Conservation (phyloP, 257 asterid genomes). For the Solanum gracilifrons region DNA sequence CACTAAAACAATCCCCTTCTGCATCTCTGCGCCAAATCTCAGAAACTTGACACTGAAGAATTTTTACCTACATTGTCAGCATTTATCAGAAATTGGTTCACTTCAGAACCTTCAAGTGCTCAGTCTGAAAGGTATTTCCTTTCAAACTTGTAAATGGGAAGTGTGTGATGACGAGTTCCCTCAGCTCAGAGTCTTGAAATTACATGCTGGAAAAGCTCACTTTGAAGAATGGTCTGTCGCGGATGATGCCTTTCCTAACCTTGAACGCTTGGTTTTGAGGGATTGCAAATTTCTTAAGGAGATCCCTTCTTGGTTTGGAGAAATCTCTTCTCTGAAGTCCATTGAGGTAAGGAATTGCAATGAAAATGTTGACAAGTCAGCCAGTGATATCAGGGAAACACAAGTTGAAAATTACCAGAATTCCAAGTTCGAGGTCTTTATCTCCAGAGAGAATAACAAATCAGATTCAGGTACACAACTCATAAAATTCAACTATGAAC, state of each 20-base stretch:
- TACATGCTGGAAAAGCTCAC: not conserved
- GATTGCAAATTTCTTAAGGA: not conserved
- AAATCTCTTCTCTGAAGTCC: not conserved
- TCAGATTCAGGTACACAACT: not conserved
- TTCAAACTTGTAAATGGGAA: not conserved
- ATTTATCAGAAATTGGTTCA: not conserved
- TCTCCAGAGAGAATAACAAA: not conserved
- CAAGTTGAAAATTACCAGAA: not conserved
- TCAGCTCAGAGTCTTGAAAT: not conserved
- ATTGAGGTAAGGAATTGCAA: not conserved
- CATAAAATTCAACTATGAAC: not conserved
- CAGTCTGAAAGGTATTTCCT: not conserved
- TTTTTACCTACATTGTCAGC: not conserved
- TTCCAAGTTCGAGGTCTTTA: not conserved
- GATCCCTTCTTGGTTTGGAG: not conserved
- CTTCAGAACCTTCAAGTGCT: conserved; percentile 8
- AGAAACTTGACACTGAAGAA: not conserved
- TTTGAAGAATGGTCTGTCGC: not conserved
- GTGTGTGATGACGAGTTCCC: not conserved
- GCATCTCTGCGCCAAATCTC: not conserved
- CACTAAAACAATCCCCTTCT: not conserved
- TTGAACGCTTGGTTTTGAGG: not conserved
- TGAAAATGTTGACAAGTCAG: not conserved
- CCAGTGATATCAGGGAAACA: not conserved
- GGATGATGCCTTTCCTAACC: not conserved